These are phyloP conservation scores for Mortierella sp. DNA, from an alignment of 371 early-diverging fungal genomes.

Conservation along the genomic window DNA sequence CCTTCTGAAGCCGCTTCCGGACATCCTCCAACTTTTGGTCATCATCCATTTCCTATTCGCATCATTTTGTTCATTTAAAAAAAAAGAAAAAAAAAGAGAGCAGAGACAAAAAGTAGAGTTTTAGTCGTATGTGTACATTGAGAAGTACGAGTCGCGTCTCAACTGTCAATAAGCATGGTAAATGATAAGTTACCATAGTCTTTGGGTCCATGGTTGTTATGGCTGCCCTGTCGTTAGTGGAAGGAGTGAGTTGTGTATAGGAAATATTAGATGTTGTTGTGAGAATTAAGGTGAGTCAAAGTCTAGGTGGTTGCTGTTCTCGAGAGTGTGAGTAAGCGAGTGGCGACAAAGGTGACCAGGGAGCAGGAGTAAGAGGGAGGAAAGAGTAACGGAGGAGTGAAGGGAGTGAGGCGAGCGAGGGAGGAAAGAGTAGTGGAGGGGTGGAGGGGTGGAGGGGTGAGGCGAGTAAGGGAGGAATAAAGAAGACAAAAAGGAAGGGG, in stretches of 20 bases:
- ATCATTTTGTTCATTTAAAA: background rate
- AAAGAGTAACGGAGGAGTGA: background rate
- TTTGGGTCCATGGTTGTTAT: background rate
- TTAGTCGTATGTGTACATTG: background rate
- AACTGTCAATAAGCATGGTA: background rate
- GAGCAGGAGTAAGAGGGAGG: too few relatives aligned
- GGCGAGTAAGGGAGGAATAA: background rate
- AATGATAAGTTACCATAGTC: background rate
- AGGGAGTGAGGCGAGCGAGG: background rate
- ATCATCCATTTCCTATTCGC: constrained; percentile 18
- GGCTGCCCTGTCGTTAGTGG: background rate
- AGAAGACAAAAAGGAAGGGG: background rate
- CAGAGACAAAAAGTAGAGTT: too few relatives aligned
- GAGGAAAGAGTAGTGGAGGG: background rate
- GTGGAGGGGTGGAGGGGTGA: background rate
- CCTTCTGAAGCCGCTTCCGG: constrained; percentile 30
- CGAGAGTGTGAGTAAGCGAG: background rate
- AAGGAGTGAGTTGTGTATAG: background rate
- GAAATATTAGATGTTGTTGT: background rate
- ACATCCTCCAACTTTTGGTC: constrained; percentile 32
- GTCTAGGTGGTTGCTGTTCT: background rate
- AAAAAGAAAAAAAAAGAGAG: background rate
- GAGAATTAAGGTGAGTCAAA: background rate
- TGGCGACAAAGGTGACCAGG: background rate
- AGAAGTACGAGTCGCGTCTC: background rate